phyloP scores from a whole-genome alignment of 345 rosid genomes.

The Dipteronia dyeriana region DNA sequence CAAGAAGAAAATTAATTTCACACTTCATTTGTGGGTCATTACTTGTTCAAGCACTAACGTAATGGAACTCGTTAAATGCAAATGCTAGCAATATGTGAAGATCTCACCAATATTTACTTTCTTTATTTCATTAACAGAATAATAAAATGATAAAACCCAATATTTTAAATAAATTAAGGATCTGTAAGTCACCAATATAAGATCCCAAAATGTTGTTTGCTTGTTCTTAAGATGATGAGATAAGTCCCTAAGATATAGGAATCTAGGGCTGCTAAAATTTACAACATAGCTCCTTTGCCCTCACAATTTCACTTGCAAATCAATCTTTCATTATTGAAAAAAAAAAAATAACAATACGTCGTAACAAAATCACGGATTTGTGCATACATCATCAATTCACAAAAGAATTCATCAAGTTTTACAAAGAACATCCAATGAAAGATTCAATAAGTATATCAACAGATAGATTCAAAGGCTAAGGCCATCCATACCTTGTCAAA shows the following conservation, averaged over 20 bases:
- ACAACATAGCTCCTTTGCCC: background rate
- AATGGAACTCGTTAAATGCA: background rate
- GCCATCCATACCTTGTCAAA: slow-evolving; percentile 43
- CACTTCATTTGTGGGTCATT: background rate
- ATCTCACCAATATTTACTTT: background rate
- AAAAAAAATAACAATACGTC: background rate
- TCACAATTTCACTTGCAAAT: background rate
- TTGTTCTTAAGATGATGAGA: background rate
- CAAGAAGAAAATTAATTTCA: background rate
- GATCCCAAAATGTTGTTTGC: background rate
- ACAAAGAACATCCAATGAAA: background rate
- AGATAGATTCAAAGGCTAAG: background rate
- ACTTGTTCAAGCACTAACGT: background rate
- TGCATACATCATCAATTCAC: background rate
- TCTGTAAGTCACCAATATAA: background rate
- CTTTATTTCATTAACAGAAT: background rate
- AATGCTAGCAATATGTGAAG: background rate
- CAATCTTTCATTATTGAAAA: background rate
- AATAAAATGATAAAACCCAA: background rate
- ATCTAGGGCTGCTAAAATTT: background rate
- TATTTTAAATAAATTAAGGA: background rate
- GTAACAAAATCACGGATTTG: background rate
- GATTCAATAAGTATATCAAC: background rate
- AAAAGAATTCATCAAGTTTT: background rate
- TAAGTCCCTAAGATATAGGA: background rate